Percentiles rank a stretch among this genome's conserved stretches.
Evolutionary conservation across 176 grass and related monocot species (phyloP).

Genomic region (Luzula sylvatica): DNA sequence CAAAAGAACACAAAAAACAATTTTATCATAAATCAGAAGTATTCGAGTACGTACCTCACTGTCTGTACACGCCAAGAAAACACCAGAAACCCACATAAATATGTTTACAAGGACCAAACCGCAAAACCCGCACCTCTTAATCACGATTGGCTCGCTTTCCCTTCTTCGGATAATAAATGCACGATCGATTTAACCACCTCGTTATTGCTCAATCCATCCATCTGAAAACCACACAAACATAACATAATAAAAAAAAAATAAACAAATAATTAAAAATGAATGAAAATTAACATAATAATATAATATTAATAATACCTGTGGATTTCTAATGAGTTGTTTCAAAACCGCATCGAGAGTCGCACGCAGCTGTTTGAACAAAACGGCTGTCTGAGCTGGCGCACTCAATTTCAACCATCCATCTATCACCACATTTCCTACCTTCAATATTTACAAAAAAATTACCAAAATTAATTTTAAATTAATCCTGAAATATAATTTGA

Average conservation of each 20-base stretch:
- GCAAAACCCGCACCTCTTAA: conserved; percentile 22
- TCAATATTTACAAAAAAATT: conserved; percentile 12
- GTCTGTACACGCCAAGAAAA: background rate
- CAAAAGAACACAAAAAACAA: background rate
- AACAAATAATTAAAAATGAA: background rate
- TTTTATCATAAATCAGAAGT: background rate
- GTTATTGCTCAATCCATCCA: conserved; percentile 58
- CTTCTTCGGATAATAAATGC: conserved; percentile 89
- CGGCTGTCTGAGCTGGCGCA: conserved; percentile 86
- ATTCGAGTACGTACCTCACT: conserved; percentile 7
- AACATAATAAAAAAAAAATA: background rate
- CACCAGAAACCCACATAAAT: background rate
- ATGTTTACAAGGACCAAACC: background rate
- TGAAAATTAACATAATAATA: background rate
- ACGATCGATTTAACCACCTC: conserved; percentile 89
- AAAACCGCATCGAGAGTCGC: conserved; percentile 74
- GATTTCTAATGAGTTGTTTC: conserved; percentile 81
- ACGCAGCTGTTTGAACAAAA: conserved; percentile 83
- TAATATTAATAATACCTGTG: conserved; percentile 73
- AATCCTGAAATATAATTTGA: background rate
- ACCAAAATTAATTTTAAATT: conserved; percentile 5
- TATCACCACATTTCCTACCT: conserved; percentile 70
- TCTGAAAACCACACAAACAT: conserved; percentile 37
- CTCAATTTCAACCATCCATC: conserved; percentile 84
- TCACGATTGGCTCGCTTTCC: conserved; percentile 50